phyloP scores from a whole-genome alignment of 1,139 yeast genomes.

The Yamadazyma mexicana region DNA sequence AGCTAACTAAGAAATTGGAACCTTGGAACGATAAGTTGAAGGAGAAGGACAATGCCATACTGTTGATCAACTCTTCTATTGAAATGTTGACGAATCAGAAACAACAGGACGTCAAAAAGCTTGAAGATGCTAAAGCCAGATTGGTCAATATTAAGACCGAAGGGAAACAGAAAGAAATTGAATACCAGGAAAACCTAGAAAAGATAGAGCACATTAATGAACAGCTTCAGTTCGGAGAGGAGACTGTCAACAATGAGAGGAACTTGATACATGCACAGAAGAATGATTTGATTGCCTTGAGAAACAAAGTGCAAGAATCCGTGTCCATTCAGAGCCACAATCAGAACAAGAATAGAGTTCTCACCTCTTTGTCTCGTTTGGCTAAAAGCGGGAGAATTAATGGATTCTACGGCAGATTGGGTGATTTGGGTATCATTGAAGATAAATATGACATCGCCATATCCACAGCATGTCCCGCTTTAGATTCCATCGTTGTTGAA shows the following conservation, averaged over 20 bases:
- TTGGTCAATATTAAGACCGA: constrained; percentile 50
- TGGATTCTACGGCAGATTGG: constrained; percentile 89
- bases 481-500: constrained; percentile 93
- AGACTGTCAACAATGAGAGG: constrained; percentile 53
- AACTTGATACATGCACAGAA: constrained; percentile 53
- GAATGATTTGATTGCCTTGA: constrained; percentile 48
- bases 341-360: constrained; percentile 73
- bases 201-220: constrained; percentile 50
- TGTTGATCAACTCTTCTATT: constrained; percentile 64
- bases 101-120: constrained; percentile 41
- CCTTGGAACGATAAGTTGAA: constrained; percentile 82
- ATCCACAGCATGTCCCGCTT: constrained; percentile 90
- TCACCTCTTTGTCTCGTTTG: constrained; percentile 65
- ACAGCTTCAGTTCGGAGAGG: constrained; percentile 60
- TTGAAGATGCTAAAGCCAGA: constrained; percentile 47
- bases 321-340: constrained; percentile 52
- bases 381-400: constrained; percentile 79
- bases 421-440: constrained; percentile 87
- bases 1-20: constrained; percentile 63
- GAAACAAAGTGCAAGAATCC: constrained; percentile 71
- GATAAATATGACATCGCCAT: constrained; percentile 88
- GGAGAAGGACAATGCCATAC: constrained; percentile 64
- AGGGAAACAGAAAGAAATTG: constrained; percentile 54
- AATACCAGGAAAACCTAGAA: constrained; percentile 38
- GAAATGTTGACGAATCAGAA: constrained; percentile 57